Base-by-base conservation (phyloP, 2,329 filamentous ascomycete species). In the Fusarium sp. region DNA sequence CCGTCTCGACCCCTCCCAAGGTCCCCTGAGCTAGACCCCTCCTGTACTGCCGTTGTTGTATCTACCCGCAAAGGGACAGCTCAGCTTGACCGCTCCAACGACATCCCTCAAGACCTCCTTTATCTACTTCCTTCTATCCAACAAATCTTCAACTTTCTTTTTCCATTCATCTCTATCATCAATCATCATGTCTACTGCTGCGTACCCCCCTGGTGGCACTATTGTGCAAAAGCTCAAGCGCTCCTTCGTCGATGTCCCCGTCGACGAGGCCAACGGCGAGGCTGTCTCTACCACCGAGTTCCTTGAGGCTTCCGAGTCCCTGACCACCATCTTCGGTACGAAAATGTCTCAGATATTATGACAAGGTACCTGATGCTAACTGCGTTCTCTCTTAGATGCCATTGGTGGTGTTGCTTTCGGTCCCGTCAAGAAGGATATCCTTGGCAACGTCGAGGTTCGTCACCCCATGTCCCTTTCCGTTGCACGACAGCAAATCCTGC, bases 371-470 rank as follows among this genome's bases (percentile, higher is more conserved):
- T n/a, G n/a, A 13, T 44, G 51, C 70, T 72, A 64, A 75, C 36
- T 37, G 5, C 16, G 4, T 64, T 47, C 15, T 23, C 6, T 31
- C n/a, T 16, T 37, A 91, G 89, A 91, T 78, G 81, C 86, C 58
- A 83, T 91, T 53, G 89, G 89, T 65, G 86, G 87, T 44, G 88
- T 91, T 34, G 94, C 94, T 70, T 98, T 99, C 83, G 89, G 86
- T 56, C 92, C 93, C 28, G 95, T 98, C 78, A 97, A 97, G 87
- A 91, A 83, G 72, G 96, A 99, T 81, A 92, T 99, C 84, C 80
- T 88, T 49, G 92, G 92, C 79, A 99, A 99, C 83, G 88, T 98
- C 83, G 94, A 94, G 88, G 93, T 96, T 80, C 69, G 78, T 72
- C 10, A 38, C 31, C 11, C 23, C 47, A 46, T 49, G 8, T 45